Conservation (phyloP, 371 early-diverging fungal species). For the Mucor circinelloides region DNA sequence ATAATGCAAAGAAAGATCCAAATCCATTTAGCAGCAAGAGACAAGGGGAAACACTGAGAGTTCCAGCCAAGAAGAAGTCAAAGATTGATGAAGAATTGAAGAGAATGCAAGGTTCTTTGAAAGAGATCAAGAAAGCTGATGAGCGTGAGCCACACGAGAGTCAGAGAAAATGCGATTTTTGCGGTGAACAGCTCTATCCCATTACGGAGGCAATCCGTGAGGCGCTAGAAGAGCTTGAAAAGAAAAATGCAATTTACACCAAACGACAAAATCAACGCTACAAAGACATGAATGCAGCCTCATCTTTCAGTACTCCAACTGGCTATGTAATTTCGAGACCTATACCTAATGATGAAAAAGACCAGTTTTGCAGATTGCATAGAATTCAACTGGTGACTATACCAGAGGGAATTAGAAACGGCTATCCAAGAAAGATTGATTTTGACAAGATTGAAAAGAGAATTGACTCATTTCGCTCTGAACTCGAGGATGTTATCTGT, state of each 20-base stretch:
- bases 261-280: not conserved
- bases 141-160: not conserved
- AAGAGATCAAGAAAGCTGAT: not conserved
- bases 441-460: constrained; percentile 39
- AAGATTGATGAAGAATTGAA: not conserved
- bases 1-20: not conserved
- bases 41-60: not conserved
- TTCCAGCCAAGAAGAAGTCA: not conserved
- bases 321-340: constrained; percentile 1
- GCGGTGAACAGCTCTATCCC: not conserved
- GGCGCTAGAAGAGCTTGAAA: constrained; percentile 17
- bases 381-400: constrained; percentile 43
- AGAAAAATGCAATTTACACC: constrained; percentile 20
- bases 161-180: constrained; percentile 12
- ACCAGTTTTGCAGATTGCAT: constrained; percentile 57
- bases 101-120: not conserved
- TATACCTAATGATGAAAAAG: constrained; percentile 13
- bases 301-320: not conserved
- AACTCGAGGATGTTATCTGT: constrained; percentile 45
- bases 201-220: constrained; percentile 5
- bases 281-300: not conserved
- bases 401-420: constrained; percentile 38
- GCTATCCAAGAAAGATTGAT: constrained; percentile 49
- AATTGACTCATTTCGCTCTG: constrained; percentile 23
- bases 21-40: not conserved